Evolutionary conservation across 108 stramenopile species (phyloP), one percentile per base, ranked within the genome.

Genomic region (Cylindrotheca closterium): DNA sequence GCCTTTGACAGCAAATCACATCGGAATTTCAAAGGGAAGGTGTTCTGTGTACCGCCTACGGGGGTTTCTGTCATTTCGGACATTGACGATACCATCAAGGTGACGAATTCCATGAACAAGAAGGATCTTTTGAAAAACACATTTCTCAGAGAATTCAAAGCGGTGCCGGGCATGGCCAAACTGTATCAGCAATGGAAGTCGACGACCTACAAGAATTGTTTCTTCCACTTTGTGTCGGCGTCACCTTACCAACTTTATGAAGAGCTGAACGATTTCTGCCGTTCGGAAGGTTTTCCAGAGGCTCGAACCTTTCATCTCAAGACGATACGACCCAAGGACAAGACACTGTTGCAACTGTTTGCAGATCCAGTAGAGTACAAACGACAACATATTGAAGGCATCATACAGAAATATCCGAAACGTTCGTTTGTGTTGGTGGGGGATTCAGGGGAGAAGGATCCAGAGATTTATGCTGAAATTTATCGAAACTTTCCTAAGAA

Each of bases 361-460:
- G 67, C 31, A 12, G 78, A 79, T 45, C 70, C 78, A 1, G 12
- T 66, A 8, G 65, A 66, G n/a, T 65, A 53, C 58, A 79, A 79
- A 60, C 33, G 67, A 31, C 34, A 48, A 0, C 58, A 65, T 27
- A 77, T 77, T 51, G 70, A 58, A 49, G 33, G 42, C 22, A 48
- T 74, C 27, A 25, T 79, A 30, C 30, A 67, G 21, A 51, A 25
- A 31, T 71, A 60, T 45, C 78, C 78, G 0, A n/a, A 54, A 30
- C 69, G 78, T 1, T 53, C 61, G 29, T 79, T 79, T 49, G 52
- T 79, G 19, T 48, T 79, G 30, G 74, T 79, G 12, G 78, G 78
- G 12, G 78, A 79, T 71, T 57, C 73, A 10, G 78, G 78, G 7
- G 78, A 79, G 53, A 74, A 71, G 57, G 78, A 79, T 59, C 74